Evolutionary conservation across 352 stramenopile species (phyloP), one percentile per base, ranked within the genome.

Genomic region (Phytophthora pini): DNA sequence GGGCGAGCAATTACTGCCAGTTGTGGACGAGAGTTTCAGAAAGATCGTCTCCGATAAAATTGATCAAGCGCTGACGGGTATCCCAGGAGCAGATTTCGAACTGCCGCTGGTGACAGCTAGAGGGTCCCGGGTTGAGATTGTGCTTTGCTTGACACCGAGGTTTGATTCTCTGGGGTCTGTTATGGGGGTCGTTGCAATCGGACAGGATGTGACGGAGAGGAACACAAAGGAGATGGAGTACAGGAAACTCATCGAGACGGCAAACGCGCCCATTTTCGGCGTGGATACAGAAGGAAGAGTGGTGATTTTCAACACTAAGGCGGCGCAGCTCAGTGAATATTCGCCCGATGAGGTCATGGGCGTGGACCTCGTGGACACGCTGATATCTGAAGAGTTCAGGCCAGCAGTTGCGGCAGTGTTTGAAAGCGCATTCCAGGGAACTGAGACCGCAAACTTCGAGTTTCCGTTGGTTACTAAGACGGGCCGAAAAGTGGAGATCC

Each of bases 221-320:
- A 89, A 88, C 53, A 84, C 82, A 11, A 87, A 91, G 66, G 81
- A 91, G 61, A 82, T 84, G 71, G 82, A 89, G 70, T 89, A 89
- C 66, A 68, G 65, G 3, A 86, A 87, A 26, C 70, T 97, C 11
- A 95, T 97, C 46, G 90, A 97, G 43, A 96, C 81, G n/a, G 89
- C 90, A 0, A 97, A 97, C 62, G 84, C 87, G n/a, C 87, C 90
- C 7, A 97, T 97, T 55, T 96, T 97, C 52, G 90, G 89, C 9
- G 70, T 89, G 0, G 80, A 89, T 51, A 80, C 72, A 0, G 38
- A 83, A 43, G 76, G 78, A 4, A 53, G 69, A 10, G 64, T 88
- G 7, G 78, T 87, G 31, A 88, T 88, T 53, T 98, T 92, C 68
- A 98, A 98, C 57, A 65, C 92, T 17, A 94, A 92, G 48, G 89